Evolutionary conservation across 1,139 yeast genomes (phyloP).

Genomic region (Debaryomyces robertsiae): DNA sequence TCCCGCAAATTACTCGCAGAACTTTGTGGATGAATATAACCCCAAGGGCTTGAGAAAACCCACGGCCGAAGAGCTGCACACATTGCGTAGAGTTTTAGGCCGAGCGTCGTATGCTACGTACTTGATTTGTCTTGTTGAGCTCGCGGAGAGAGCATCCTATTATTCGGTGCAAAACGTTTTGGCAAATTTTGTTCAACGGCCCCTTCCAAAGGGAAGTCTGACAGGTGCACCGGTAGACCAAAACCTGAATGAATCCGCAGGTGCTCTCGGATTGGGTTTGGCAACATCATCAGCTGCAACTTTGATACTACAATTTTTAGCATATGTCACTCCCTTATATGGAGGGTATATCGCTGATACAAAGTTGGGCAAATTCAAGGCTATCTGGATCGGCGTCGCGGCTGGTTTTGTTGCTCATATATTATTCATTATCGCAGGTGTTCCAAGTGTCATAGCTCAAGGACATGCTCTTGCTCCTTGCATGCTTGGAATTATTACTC

Average conservation of each 20-base stretch:
- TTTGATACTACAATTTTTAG: slow-evolving; percentile 40
- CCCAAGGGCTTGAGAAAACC: slow-evolving; percentile 40
- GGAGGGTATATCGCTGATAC: slow-evolving; percentile 50
- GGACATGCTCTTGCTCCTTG: slow-evolving; percentile 40
- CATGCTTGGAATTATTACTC: slow-evolving; percentile 35
- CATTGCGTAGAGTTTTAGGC: slow-evolving; percentile 43
- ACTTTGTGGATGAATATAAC: slow-evolving; percentile 31
- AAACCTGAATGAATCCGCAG: slow-evolving; percentile 34
- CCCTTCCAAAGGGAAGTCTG: slow-evolving; percentile 52
- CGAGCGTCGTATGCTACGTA: slow-evolving; percentile 29
- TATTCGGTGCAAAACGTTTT: slow-evolving; percentile 44
- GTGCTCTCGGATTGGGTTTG: slow-evolving; percentile 44
- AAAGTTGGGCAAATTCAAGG: slow-evolving; percentile 33
- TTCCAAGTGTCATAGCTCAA: slow-evolving; percentile 36
- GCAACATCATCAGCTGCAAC: slow-evolving; percentile 42
- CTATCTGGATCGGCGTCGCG: slow-evolving; percentile 42
- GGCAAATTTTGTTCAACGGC: slow-evolving; percentile 48
- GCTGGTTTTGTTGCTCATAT: slow-evolving; percentile 44
- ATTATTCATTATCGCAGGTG: slow-evolving; percentile 41
- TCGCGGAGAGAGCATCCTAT: slow-evolving; percentile 50
- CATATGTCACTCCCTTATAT: slow-evolving; percentile 43
- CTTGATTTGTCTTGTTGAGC: slow-evolving; percentile 43
- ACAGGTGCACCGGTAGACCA: slow-evolving; percentile 43
- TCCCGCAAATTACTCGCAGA: slow-evolving; percentile 25
- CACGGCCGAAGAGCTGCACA: slow-evolving; percentile 41